These are phyloP conservation scores for Lantana camara DNA, from an alignment of 257 asterid species.

Conservation along the genomic window DNA sequence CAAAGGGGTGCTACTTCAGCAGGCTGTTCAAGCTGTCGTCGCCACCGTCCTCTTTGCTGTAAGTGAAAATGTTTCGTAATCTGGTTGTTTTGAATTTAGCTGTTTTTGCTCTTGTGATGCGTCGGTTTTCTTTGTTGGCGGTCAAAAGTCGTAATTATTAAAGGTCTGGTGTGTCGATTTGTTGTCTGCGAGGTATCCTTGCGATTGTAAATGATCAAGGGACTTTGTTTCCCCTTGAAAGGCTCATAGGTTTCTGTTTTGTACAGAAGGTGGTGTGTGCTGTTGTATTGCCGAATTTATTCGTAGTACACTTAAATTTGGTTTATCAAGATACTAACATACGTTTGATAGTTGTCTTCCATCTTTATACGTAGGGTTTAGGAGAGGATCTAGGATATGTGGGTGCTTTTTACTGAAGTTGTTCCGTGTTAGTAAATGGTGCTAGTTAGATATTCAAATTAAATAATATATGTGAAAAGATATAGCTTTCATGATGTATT, in stretches of 20 bases:
- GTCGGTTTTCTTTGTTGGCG: neutral
- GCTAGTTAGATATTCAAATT: neutral
- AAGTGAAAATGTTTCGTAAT: conserved; percentile 25
- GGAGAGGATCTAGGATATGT: neutral
- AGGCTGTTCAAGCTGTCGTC: conserved; percentile 81
- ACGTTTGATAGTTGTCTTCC: conserved; percentile 3
- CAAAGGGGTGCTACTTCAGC: conserved; percentile 92
- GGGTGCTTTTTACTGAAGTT: neutral
- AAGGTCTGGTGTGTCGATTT: neutral
- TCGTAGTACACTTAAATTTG: neutral
- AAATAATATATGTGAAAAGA: neutral
- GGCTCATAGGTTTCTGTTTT: neutral
- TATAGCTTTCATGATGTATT: neutral
- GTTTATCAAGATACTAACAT: neutral
- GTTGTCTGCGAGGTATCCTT: neutral
- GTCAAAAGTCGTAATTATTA: neutral
- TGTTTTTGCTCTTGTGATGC: conserved; percentile 2
- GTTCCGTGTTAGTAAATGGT: neutral
- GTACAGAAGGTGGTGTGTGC: neutral
- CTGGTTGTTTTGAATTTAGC: neutral
- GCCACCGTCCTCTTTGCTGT: conserved; percentile 85
- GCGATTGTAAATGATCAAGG: conserved; percentile 6
- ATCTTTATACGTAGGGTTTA: neutral
- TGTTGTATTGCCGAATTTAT: neutral
- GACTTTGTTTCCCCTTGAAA: neutral